These are phyloP conservation scores for Acaromyces ingoldii DNA, from an alignment of 1,284 basidiomycete genomes.

Conservation along the genomic window DNA sequence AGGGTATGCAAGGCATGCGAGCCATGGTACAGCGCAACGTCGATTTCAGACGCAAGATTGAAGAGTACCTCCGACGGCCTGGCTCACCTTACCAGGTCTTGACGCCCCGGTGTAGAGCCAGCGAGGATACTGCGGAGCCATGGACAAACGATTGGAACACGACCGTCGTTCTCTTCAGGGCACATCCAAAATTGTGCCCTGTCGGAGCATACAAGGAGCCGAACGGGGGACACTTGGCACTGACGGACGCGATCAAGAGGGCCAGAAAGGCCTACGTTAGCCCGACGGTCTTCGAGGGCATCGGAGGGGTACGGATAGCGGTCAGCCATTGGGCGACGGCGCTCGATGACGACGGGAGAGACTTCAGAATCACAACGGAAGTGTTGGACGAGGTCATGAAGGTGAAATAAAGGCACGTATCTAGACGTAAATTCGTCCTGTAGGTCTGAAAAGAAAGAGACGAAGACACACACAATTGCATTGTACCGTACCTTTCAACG, in stretches of 20 bases:
- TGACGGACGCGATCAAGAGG: constrained; percentile 53
- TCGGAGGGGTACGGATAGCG: constrained; percentile 54
- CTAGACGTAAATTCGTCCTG: too few relatives aligned
- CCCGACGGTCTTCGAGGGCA: constrained; percentile 53
- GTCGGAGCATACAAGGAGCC: constrained; percentile 34
- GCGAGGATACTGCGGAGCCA: constrained; percentile 46
- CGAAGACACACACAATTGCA: too few relatives aligned
- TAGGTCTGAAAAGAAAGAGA: too few relatives aligned
- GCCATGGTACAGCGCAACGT: constrained; percentile 55
- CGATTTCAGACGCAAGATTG: constrained; percentile 52
- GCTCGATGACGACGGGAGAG: constrained; percentile 6
- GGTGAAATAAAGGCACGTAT: too few relatives aligned
- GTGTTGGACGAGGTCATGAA: constrained; percentile 3
- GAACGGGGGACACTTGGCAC: constrained; percentile 8
- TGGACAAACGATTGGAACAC: constrained; percentile 9
- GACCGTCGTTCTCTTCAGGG: constrained; percentile 54
- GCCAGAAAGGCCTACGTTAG: constrained; percentile 54
- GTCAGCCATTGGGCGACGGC: constrained; percentile 57
- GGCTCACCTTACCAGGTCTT: constrained; percentile 11
- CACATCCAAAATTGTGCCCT: constrained; percentile 29
- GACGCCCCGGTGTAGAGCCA: constrained; percentile 45
- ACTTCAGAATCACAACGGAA: constrained; percentile 2
- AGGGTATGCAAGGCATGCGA: constrained; percentile 54
- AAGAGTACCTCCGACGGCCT: constrained; percentile 48
- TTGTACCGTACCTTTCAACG: too few relatives aligned